Conservation (phyloP, 2,329 filamentous ascomycete genomes). For the Aspergillus floridensis region DNA sequence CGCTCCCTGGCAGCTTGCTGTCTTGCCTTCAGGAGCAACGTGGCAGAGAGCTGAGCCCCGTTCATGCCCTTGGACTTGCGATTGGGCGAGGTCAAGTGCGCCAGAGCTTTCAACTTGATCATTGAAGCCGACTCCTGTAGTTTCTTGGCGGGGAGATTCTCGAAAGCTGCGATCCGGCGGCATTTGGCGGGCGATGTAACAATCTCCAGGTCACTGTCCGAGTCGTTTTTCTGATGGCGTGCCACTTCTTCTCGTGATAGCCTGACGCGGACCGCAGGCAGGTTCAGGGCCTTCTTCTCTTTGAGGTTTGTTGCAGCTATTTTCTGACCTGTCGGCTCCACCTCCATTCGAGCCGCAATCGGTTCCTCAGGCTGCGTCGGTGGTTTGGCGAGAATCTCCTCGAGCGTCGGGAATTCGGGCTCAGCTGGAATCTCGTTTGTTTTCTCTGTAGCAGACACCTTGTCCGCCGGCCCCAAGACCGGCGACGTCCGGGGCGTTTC, state of each 20-base stretch:
- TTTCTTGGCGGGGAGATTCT: slow-evolving; percentile 63
- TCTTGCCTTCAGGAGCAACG: slow-evolving; percentile 68
- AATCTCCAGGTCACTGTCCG: slow-evolving; percentile 62
- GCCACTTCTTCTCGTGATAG: slow-evolving; percentile 40
- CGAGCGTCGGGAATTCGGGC: slow-evolving; percentile 40
- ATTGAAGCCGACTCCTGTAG: slow-evolving; percentile 61
- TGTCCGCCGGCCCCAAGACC: slow-evolving; percentile 30
- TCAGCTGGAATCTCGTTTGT: slow-evolving; percentile 16
- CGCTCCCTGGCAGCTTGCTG: slow-evolving; percentile 77
- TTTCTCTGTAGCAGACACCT: neutral
- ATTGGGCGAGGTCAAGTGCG: slow-evolving; percentile 64
- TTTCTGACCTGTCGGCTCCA: slow-evolving; percentile 17
- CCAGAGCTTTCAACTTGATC: slow-evolving; percentile 68
- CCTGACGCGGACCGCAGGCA: slow-evolving; percentile 39
- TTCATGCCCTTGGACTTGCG: slow-evolving; percentile 59
- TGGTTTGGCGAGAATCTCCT: slow-evolving; percentile 34
- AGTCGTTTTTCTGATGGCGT: slow-evolving; percentile 39
- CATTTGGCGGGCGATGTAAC: slow-evolving; percentile 45
- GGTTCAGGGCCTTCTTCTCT: slow-evolving; percentile 28
- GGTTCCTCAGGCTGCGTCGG: slow-evolving; percentile 18
- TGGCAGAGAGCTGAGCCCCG: slow-evolving; percentile 64
- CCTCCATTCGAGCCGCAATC: slow-evolving; percentile 6
- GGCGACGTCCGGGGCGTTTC: slow-evolving; percentile 73
- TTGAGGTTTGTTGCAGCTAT: slow-evolving; percentile 21
- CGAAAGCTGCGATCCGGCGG: slow-evolving; percentile 61